A percentile compares a stretch with the other conserved stretches of the same genome.
Conservation (phyloP, 768 basidiomycete species). For the Crepidotus variabilis region DNA sequence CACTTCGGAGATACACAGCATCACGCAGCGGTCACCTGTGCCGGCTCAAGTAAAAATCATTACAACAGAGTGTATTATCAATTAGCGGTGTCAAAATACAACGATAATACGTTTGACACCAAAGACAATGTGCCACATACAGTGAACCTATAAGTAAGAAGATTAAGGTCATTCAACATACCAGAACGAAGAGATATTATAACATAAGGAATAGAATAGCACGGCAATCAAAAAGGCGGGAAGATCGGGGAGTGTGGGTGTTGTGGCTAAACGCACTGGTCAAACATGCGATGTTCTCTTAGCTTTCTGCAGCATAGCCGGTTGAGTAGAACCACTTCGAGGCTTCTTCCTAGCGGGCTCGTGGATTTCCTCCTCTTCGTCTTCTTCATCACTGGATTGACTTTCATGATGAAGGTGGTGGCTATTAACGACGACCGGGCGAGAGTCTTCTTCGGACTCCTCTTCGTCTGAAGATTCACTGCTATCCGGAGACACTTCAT, state of each 20-base stretch:
- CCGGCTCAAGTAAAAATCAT: neutral
- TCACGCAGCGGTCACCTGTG: slow-evolving; percentile 20
- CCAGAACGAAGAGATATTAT: slow-evolving; percentile 20
- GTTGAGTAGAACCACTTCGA: slow-evolving; percentile 19
- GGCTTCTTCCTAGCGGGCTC: slow-evolving; percentile 28
- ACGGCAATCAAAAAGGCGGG: slow-evolving; percentile 5
- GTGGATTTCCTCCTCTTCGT: slow-evolving; percentile 24
- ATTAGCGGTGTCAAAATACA: neutral
- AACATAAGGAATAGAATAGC: slow-evolving; percentile 20
- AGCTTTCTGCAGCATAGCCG: slow-evolving; percentile 14
- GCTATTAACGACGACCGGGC: slow-evolving; percentile 10
- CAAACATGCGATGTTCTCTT: slow-evolving; percentile 10
- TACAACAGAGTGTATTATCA: neutral
- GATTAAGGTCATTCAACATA: slow-evolving; percentile 14
- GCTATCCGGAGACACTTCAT: slow-evolving; percentile 18
- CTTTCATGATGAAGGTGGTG: slow-evolving; percentile 14
- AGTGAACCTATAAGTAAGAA: neutral
- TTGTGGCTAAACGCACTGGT: neutral
- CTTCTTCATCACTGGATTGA: slow-evolving; percentile 28
- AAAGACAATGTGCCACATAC: neutral
- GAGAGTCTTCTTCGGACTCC: slow-evolving; percentile 33
- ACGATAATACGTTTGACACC: neutral
- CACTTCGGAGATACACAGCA: slow-evolving; percentile 20
- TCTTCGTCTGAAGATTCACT: slow-evolving; percentile 29
- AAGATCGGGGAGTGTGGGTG: neutral